Conservation (phyloP, 805 yeast species). For the Dipodascus geniculatus region DNA sequence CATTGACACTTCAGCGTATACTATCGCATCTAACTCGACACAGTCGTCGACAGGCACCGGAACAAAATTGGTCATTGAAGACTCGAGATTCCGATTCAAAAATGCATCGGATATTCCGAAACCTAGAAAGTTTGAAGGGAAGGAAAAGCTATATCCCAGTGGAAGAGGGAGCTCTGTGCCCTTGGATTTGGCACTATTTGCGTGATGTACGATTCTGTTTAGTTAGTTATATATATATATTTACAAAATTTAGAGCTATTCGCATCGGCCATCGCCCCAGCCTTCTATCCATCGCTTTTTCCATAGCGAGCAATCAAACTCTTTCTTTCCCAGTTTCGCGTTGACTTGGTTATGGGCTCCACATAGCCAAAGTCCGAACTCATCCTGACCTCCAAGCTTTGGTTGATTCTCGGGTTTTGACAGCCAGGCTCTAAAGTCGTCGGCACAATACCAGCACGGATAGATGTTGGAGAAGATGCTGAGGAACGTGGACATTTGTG, state of each 20-base stretch:
- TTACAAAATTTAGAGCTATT: slow-evolving; percentile 18
- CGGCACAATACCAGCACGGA: slow-evolving; percentile 92
- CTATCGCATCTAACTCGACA: slow-evolving; percentile 34
- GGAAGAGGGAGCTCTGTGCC: slow-evolving; percentile 94
- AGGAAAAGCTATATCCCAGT: slow-evolving; percentile 77
- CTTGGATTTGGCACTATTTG: slow-evolving; percentile 40
- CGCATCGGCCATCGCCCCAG: slow-evolving; percentile 60
- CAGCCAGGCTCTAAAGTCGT: slow-evolving; percentile 62
- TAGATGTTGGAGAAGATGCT: slow-evolving; percentile 64
- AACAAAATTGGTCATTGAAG: slow-evolving; percentile 44
- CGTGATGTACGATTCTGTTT: slow-evolving; percentile 7
- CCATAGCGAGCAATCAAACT: slow-evolving; percentile 84
- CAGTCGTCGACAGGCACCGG: slow-evolving; percentile 2
- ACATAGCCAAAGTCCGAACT: slow-evolving; percentile 84
- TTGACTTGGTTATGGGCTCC: slow-evolving; percentile 95
- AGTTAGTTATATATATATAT: not conserved
- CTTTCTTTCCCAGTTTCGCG: slow-evolving; percentile 69
- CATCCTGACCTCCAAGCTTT: slow-evolving; percentile 42
- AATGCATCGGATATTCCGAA: slow-evolving; percentile 65
- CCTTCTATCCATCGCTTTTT: slow-evolving; percentile 91
- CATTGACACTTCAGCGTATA: slow-evolving; percentile 54
- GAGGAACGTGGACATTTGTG: slow-evolving; percentile 61
- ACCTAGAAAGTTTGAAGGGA: slow-evolving; percentile 71
- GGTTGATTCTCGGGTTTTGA: slow-evolving; percentile 34
- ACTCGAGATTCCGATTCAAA: slow-evolving; percentile 57